Percentiles rank a stretch among this genome's conserved stretches.
These are phyloP conservation scores for Sporopachydermia cereana DNA, from an alignment of 1,139 yeast genomes.

Conservation along the genomic window DNA sequence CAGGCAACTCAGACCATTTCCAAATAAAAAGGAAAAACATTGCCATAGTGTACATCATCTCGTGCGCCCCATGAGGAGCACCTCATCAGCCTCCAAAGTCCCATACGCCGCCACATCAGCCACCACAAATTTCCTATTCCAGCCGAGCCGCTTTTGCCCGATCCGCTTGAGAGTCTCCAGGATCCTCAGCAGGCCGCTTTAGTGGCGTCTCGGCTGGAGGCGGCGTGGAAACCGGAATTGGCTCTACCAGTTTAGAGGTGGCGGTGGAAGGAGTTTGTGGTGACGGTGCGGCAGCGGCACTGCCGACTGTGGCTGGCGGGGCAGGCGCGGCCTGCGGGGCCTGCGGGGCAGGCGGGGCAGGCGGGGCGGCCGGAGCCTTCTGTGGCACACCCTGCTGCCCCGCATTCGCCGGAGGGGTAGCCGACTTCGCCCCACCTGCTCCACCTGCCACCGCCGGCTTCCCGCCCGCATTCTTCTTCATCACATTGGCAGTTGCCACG, in stretches of 20 bases:
- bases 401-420: too few relatives aligned
- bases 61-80: background rate
- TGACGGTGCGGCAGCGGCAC: conserved; percentile 20
- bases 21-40: too few relatives aligned
- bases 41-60: too few relatives aligned
- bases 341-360: too few relatives aligned
- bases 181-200: background rate
- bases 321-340: conserved; percentile 16
- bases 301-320: conserved; percentile 15
- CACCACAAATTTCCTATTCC: background rate
- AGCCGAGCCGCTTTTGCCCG: background rate
- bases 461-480: conserved; percentile 21
- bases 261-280: background rate
- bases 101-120: too few relatives aligned
- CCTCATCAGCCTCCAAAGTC: background rate
- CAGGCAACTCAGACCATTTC: too few relatives aligned
- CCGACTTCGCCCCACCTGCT: conserved; percentile 3
- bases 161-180: background rate
- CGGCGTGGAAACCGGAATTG: background rate
- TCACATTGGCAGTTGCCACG: conserved; percentile 59
- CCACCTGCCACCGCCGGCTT: conserved; percentile 5
- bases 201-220: background rate
- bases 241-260: too few relatives aligned
- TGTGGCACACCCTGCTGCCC: too few relatives aligned
- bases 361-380: too few relatives aligned